Conservation (phyloP, 345 rosid species). For the Eucalyptus regnans region DNA sequence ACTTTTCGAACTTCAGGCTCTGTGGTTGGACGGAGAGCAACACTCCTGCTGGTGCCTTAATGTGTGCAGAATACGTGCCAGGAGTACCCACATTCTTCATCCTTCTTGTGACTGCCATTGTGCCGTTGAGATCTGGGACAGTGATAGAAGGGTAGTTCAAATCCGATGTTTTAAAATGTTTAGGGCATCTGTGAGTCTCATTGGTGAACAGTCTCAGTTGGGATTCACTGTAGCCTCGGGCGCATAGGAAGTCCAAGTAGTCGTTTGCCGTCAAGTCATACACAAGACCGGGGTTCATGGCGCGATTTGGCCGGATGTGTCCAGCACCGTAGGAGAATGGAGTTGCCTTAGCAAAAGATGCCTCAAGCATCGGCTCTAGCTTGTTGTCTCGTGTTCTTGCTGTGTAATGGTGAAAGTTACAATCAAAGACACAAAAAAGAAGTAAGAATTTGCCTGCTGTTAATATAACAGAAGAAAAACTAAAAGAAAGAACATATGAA, state of each 20-base stretch:
- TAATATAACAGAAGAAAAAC: background rate
- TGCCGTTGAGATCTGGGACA: slow-evolving; percentile 3
- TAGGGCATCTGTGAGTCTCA: slow-evolving; percentile 10
- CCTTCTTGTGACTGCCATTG: slow-evolving; percentile 1
- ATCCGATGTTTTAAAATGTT: background rate
- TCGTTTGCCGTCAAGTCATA: slow-evolving; percentile 17
- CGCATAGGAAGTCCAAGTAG: slow-evolving; percentile 35
- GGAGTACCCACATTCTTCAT: slow-evolving; percentile 44
- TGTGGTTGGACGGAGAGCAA: slow-evolving; percentile 12
- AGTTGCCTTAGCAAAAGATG: slow-evolving; percentile 14
- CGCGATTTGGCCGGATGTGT: slow-evolving; percentile 26
- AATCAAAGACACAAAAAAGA: background rate
- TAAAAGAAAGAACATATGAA: background rate
- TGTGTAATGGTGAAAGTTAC: background rate
- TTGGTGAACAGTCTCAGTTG: background rate
- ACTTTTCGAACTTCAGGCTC: slow-evolving; percentile 10
- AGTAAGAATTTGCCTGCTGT: background rate
- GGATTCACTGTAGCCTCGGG: slow-evolving; percentile 11
- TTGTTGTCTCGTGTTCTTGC: slow-evolving; percentile 14
- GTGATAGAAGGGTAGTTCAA: slow-evolving; percentile 55
- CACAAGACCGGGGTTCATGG: slow-evolving; percentile 44
- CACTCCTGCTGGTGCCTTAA: slow-evolving; percentile 18
- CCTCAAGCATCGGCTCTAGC: slow-evolving; percentile 1
- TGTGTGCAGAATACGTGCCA: slow-evolving; percentile 4
- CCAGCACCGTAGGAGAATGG: slow-evolving; percentile 46